phyloP scores from a whole-genome alignment of 139 green algal species.

The Asterochloris sp. region DNA sequence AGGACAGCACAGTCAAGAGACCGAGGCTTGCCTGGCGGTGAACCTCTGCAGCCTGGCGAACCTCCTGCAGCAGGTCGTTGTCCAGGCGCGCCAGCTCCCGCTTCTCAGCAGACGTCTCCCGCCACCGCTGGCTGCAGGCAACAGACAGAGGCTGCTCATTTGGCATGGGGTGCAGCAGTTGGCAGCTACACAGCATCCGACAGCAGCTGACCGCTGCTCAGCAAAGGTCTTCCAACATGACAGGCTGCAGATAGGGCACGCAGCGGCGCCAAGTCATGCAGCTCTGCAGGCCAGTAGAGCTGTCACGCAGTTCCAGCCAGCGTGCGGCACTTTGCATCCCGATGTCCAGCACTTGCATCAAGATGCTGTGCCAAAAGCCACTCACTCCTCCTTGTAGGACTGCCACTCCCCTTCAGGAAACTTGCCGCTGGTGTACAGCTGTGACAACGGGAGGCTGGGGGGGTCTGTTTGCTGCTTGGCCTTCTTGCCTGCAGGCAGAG shows the following conservation, averaged over 20 bases:
- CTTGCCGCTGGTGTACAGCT: slow-evolving; percentile 79
- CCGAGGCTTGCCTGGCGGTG: slow-evolving; percentile 68
- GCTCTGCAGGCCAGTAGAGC: too few species aligned
- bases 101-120: slow-evolving; percentile 91
- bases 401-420: slow-evolving; percentile 84
- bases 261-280: too few species aligned
- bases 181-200: too few species aligned
- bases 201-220: too few species aligned
- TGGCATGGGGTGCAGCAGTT: too few species aligned
- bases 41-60: slow-evolving; percentile 93
- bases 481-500: slow-evolving; percentile 22
- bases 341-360: background rate
- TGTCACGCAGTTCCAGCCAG: background rate
- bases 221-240: too few species aligned
- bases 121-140: slow-evolving; percentile 79
- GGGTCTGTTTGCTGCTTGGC: slow-evolving; percentile 81
- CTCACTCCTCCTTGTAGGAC: slow-evolving; percentile 73
- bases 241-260: too few species aligned
- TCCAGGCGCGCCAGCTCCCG: slow-evolving; percentile 76
- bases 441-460: slow-evolving; percentile 78
- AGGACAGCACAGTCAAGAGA: background rate
- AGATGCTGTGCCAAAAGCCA: background rate
- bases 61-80: slow-evolving; percentile 87
- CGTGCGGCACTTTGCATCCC: background rate
- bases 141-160: background rate